Evolutionary conservation across 1,284 basidiomycete genomes (phyloP), one percentile per base, ranked within the genome.

Genomic region (Trichosporon ovoides): DNA sequence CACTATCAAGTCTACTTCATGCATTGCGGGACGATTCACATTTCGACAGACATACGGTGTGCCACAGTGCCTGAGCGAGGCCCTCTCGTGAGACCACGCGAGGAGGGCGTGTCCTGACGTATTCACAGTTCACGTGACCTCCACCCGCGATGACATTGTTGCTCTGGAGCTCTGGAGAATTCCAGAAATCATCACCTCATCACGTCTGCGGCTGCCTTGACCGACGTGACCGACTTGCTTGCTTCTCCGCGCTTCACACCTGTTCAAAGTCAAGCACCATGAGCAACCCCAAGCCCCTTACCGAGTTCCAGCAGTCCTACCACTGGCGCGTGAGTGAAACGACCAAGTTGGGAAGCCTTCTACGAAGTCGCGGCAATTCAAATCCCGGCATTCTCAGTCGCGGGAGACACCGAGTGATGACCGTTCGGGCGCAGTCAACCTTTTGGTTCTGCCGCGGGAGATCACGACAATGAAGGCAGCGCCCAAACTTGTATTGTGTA

Each of bases 241-340:
- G 24, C 22, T 31, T 48, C 43, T 12, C 43, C n/a, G 28, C 43
- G 43, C 22, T 16, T 48, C 18, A n/a, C 43, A 55, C 34, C 36
- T 16, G 20, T 28, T 13, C 3, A 24, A 10, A 34, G 33, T 33
- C 24, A 18, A 54, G 38, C 33, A 58, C 20, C n/a, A 58, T 46
- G 50, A 52, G 40, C 22, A 60, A 66, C 38, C 68, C 68, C 6
- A 70, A 64, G 48, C 71, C 72, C 18, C 68, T 76, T n/a, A 74
- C 73, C 33, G 68, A 70, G 3, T 76, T 70, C 60, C 73, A 76
- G 61, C 71, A 73, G 64, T 67, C 71, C 7, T 76, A 76, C 63
- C 74, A 76, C 66, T 76, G 74, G 74, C 65, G 74, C n/a, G 74
- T 76, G 59, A 64, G 73, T 73, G 12, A 14, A 3, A 14, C n/a